Percentiles rank a stretch among this genome's conserved stretches.
phyloP scores from a whole-genome alignment of 179 eudicot genomes.

The Spergularia azorica region DNA sequence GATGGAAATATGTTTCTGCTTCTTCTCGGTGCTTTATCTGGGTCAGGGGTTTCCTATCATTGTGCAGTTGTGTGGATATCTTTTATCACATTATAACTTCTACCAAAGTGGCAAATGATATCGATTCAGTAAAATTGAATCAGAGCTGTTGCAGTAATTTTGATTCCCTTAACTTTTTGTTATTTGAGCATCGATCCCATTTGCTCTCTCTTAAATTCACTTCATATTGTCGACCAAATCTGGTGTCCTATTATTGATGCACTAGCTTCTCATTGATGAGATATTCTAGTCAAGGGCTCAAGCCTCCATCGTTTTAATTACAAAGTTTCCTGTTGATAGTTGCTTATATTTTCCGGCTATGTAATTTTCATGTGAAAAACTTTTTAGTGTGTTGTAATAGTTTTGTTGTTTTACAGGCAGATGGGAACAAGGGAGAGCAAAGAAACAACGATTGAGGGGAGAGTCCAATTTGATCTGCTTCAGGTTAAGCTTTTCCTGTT shows the following conservation, averaged over 20 bases:
- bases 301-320: background rate
- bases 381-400: background rate
- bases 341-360: background rate
- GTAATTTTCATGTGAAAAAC: background rate
- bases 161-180: background rate
- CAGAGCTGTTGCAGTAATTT: background rate
- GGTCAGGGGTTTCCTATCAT: background rate
- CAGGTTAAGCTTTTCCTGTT: constrained; percentile 57
- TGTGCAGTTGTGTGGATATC: constrained; percentile 4
- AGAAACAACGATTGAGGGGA: constrained; percentile 93
- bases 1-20: background rate
- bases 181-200: background rate
- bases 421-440: constrained; percentile 94
- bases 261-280: background rate
- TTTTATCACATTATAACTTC: background rate
- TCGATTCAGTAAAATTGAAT: background rate
- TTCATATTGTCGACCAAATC: background rate
- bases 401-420: constrained; percentile 59
- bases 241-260: background rate
- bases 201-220: background rate
- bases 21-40: too few relatives aligned
- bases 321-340: too few relatives aligned
- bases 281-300: background rate
- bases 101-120: background rate
- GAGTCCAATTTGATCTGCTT: constrained; percentile 94